phyloP scores from a whole-genome alignment of 2,329 filamentous ascomycete genomes.

The Pyricularia pennisetigena region DNA sequence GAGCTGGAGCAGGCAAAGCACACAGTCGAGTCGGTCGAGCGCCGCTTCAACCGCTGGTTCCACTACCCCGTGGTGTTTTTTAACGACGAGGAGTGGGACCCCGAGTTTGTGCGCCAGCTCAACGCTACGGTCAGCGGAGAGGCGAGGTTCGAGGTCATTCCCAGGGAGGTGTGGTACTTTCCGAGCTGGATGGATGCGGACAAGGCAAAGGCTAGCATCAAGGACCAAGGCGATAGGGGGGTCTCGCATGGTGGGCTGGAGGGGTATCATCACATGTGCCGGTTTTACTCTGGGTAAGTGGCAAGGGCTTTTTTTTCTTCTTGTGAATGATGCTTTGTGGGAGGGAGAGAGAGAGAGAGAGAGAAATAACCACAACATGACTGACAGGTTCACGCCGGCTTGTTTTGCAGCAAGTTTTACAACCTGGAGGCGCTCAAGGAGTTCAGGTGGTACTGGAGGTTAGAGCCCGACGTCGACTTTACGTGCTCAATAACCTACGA shows the following conservation, averaged over 20 bases:
- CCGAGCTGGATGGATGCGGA: constrained; percentile 20
- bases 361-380: neutral
- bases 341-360: no score
- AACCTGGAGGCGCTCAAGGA: constrained; percentile 26
- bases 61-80: constrained; percentile 36
- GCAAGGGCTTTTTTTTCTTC: neutral
- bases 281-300: constrained; percentile 31
- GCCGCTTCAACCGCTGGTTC: constrained; percentile 35
- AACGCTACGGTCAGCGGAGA: constrained; percentile 24
- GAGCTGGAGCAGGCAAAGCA: constrained; percentile 28
- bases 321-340: neutral
- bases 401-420: constrained; percentile 29
- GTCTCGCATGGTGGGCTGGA: constrained; percentile 28
- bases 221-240: constrained; percentile 17
- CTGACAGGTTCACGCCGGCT: constrained; percentile 5
- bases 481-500: constrained; percentile 36
- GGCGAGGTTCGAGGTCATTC: constrained; percentile 31
- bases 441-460: constrained; percentile 37
- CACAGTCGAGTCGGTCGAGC: constrained; percentile 29
- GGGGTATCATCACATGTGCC: constrained; percentile 28
- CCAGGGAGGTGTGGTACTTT: constrained; percentile 28
- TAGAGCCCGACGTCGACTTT: constrained; percentile 34
- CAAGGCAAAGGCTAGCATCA: constrained; percentile 13
- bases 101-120: constrained; percentile 26
- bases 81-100: constrained; percentile 32